Percentiles rank a stretch among this genome's conserved stretches.
These are phyloP conservation scores for Chaetomium fimeti DNA, from an alignment of 495 filamentous ascomycete genomes.

Conservation along the genomic window DNA sequence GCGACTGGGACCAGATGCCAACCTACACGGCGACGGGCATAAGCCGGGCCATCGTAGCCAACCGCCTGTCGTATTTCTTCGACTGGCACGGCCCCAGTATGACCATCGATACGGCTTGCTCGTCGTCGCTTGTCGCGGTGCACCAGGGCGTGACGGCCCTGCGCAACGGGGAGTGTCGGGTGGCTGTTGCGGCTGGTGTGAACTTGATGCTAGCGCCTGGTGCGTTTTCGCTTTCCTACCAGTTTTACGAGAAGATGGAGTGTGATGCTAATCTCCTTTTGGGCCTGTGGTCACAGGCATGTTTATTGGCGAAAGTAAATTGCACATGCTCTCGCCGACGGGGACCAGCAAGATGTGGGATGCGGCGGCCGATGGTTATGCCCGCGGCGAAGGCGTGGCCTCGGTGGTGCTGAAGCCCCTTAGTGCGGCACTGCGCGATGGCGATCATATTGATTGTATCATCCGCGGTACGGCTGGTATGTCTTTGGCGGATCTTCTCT, in stretches of 20 bases:
- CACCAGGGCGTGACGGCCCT: constrained; percentile 55
- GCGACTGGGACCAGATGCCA: constrained; percentile 28
- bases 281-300: neutral
- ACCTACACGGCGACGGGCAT: constrained; percentile 49
- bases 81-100: constrained; percentile 44
- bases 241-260: too few species aligned
- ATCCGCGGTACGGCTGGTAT: constrained; percentile 48
- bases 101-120: constrained; percentile 55
- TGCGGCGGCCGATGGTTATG: constrained; percentile 59
- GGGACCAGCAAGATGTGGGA: constrained; percentile 57
- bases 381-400: constrained; percentile 57
- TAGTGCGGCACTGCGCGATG: constrained; percentile 45
- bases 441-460: constrained; percentile 56
- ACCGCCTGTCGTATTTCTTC: constrained; percentile 53
- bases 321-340: constrained; percentile 40
- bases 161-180: constrained; percentile 34
- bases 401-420: constrained; percentile 56
- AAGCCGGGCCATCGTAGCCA: constrained; percentile 40
- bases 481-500: neutral
- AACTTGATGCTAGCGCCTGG: constrained; percentile 50
- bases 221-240: neutral
- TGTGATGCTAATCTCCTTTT: too few species aligned
- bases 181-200: constrained; percentile 51
- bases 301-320: constrained; percentile 32
- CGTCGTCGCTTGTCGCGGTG: constrained; percentile 51